Evolutionary conservation across 768 basidiomycete species (phyloP), one percentile per base, ranked within the genome.

Genomic region (Trametes cubensis): DNA sequence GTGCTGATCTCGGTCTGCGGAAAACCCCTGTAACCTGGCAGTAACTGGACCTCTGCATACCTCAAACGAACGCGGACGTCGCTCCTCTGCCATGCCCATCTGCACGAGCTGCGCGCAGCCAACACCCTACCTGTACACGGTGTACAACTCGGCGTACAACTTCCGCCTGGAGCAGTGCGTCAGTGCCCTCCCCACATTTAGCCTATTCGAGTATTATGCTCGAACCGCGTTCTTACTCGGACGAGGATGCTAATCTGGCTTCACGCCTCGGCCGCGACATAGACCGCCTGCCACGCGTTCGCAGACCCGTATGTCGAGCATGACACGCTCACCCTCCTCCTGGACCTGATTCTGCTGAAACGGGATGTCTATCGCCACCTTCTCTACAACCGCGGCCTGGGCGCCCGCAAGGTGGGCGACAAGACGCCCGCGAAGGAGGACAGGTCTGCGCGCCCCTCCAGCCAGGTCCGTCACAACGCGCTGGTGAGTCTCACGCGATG

Each of bases 271-370:
- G 47, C 64, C 64, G 21, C 41, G 42, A 8, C 56, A n/a, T 64
- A 90, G 89, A 74, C 77, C 25, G 76, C 76, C 56, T 91, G 90
- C 69, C 80, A 79, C 40, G 74, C 77, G 26, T 92, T 94, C 68
- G 91, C 87, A 0, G 93, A 95, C 74, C 90, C 90, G 59, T 94
- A 94, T 67, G 90, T 94, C 62, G 92, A 95, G 71, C 88, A 94
- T 63, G 91, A 94, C 71, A 76, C 80, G 0, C 75, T 94, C 62
- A 88, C 85, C 1, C 76, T 94, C 20, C 74, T 90, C 6, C 79
- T 94, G 42, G 93, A 95, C 75, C 80, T 95, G 2, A 88, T 94
- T 53, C 79, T 94, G 23, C 79, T 95, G 23, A 94, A 94, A 73
- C 76, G 88, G 40, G 92, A 84, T 14, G 92, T 94, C 3, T 94